Evolutionary conservation across 805 yeast genomes (phyloP), one percentile per base, ranked within the genome.

Genomic region (Metschnikowia bowlesiae): DNA sequence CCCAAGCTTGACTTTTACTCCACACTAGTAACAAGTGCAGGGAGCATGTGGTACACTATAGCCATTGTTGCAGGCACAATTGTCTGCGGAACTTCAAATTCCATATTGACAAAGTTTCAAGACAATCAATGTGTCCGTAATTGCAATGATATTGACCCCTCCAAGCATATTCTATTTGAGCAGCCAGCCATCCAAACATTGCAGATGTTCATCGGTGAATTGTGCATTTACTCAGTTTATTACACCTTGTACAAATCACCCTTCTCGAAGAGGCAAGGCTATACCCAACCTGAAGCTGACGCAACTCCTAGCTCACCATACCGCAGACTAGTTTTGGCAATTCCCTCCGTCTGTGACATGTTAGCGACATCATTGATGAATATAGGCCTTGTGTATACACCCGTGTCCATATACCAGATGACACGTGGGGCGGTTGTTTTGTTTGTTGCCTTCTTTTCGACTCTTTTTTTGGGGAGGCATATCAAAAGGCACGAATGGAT

Each of bases 391-490:
- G 64, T 85, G 26, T 83, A 82, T 65, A 82, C 84, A 1, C 92
- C 94, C 0, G 94, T 87, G 8, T 84, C 90, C 1, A 78, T 87
- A 45, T 87, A 86, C 65, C 95, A 87, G 64, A 87, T 87, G 95
- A 83, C 86, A n/a, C 72, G 95, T 55, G 94, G 95, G 2, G 80
- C 89, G 0, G 69, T 86, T 39, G 87, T 87, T 39, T 67, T 87
- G 39, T 86, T 85, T 67, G 95, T 87, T 26, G 95, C 91, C 1
- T 65, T 82, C 13, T 75, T 86, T 60, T 82, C 89, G 22, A 84
- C 84, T 36, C 29, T 83, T 1, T 85, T 86, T 60, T 74, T 87
- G 54, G 70, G 76, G 43, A 75, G 81, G 39, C 66, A 63, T 16
- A 81, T 87, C 44, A 71, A 82, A 8, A 74, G 78, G 52, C 62